Conservation (phyloP, 2,329 filamentous ascomycete species). For the Colletotrichum chlorophyti region DNA sequence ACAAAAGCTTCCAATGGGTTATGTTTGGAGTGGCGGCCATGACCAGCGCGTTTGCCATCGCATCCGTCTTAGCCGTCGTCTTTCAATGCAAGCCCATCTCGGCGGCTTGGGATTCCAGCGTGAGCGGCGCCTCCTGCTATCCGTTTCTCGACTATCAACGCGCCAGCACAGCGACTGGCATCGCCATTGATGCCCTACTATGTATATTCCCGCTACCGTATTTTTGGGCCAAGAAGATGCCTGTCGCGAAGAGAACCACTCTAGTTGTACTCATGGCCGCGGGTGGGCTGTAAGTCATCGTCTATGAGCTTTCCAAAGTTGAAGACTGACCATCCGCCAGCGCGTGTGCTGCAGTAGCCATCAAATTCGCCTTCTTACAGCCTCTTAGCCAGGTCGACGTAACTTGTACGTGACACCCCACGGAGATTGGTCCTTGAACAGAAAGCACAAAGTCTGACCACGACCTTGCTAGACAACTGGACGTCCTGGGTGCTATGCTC, state of each 20-base stretch:
- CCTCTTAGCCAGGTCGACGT: conserved; percentile 34
- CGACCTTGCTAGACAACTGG: conserved; percentile 33
- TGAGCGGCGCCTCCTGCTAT: conserved; percentile 32
- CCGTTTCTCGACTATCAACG: conserved; percentile 36
- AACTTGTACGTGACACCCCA: conserved; percentile 33
- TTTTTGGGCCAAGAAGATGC: conserved; percentile 37
- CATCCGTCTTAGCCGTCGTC: conserved; percentile 9
- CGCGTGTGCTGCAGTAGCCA: conserved; percentile 34
- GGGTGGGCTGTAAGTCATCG: conserved; percentile 37
- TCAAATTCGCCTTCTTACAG: conserved; percentile 35
- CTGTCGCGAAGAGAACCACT: conserved; percentile 34
- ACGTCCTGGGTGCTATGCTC: conserved; percentile 39
- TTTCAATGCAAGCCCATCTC: conserved; percentile 19
- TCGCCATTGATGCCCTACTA: conserved; percentile 37
- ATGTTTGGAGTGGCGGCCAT: neutral
- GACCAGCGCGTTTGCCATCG: neutral
- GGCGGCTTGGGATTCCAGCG: conserved; percentile 36
- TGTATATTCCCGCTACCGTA: conserved; percentile 37
- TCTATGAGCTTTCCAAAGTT: neutral
- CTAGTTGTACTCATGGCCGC: conserved; percentile 37
- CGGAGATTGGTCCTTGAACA: too few relatives aligned
- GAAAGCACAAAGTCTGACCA: neutral
- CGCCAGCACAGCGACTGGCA: conserved; percentile 36
- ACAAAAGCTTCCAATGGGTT: neutral
- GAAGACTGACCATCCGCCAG: conserved; percentile 21